Evolutionary conservation across 2,329 filamentous ascomycete species (phyloP).

Genomic region (Aureobasidium sp.): DNA sequence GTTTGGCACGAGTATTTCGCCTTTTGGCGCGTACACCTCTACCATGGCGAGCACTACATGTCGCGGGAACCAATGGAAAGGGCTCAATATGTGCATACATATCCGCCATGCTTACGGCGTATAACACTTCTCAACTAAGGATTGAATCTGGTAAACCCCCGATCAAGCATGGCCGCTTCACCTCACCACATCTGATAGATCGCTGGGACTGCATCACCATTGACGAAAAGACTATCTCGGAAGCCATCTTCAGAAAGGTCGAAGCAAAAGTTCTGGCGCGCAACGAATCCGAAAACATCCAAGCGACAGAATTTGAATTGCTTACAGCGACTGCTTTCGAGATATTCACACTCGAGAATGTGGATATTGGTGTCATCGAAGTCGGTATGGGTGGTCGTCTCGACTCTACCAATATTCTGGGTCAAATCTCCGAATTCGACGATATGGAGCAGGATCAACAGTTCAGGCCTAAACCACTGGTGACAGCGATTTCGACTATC

Average conservation of each 20-base stretch:
- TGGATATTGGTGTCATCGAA: slow-evolving; percentile 89
- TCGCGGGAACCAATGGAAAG: slow-evolving; percentile 98
- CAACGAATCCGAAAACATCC: slow-evolving; percentile 59
- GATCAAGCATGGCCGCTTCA: slow-evolving; percentile 83
- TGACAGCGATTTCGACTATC: slow-evolving; percentile 92
- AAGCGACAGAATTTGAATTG: slow-evolving; percentile 81
- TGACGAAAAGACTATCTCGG: slow-evolving; percentile 72
- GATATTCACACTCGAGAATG: slow-evolving; percentile 77
- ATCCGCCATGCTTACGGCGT: slow-evolving; percentile 77
- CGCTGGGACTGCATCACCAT: slow-evolving; percentile 93
- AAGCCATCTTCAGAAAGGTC: slow-evolving; percentile 45
- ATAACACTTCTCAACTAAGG: slow-evolving; percentile 46
- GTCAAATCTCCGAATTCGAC: slow-evolving; percentile 45
- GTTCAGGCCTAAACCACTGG: slow-evolving; percentile 60
- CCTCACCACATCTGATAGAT: slow-evolving; percentile 93
- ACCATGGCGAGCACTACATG: slow-evolving; percentile 89
- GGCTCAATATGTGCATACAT: slow-evolving; percentile 93
- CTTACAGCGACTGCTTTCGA: slow-evolving; percentile 94
- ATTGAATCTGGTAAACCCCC: slow-evolving; percentile 24
- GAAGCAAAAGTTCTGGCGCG: slow-evolving; percentile 68
- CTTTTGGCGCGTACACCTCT: slow-evolving; percentile 60
- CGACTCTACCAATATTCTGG: slow-evolving; percentile 90
- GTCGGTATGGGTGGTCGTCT: slow-evolving; percentile 92
- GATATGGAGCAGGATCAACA: slow-evolving; percentile 6
- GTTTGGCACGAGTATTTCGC: slow-evolving; percentile 63